Conservation (phyloP, 306 rosid genomes). For the Castanopsis chinensis region DNA sequence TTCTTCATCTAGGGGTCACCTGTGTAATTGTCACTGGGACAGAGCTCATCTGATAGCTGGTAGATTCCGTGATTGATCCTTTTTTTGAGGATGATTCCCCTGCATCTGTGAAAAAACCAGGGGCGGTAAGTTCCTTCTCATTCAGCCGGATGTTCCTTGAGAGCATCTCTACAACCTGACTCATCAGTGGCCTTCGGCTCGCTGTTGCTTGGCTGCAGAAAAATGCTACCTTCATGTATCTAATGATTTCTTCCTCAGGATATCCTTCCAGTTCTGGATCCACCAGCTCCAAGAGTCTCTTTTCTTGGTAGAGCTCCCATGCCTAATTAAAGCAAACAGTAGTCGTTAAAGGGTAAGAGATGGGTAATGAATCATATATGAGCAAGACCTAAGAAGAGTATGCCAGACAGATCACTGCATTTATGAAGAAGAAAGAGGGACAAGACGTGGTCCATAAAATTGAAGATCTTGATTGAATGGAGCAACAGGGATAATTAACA, state of each 20-base stretch:
- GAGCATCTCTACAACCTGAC: slow-evolving; percentile 80
- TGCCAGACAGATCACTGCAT: background rate
- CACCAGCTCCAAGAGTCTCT: slow-evolving; percentile 62
- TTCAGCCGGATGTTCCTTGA: slow-evolving; percentile 64
- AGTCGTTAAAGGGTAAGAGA: background rate
- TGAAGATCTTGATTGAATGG: background rate
- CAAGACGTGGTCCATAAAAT: background rate
- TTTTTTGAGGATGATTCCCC: slow-evolving; percentile 47
- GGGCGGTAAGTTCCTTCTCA: slow-evolving; percentile 70
- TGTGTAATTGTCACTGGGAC: slow-evolving; percentile 45
- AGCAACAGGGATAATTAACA: background rate
- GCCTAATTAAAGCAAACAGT: slow-evolving; percentile 44
- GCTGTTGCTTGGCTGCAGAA: slow-evolving; percentile 86
- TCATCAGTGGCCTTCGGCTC: slow-evolving; percentile 73
- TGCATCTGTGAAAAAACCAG: slow-evolving; percentile 61
- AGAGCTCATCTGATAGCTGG: slow-evolving; percentile 42
- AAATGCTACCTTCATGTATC: slow-evolving; percentile 86
- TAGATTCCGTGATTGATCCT: slow-evolving; percentile 15
- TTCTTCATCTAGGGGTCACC: slow-evolving; percentile 61
- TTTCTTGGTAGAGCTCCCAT: slow-evolving; percentile 87
- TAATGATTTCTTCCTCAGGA: slow-evolving; percentile 60
- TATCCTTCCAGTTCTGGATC: slow-evolving; percentile 61
- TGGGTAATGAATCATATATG: background rate
- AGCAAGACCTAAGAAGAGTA: background rate
- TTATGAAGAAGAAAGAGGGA: background rate